Evolutionary conservation across 1,284 basidiomycete genomes (phyloP), one percentile per base, ranked within the genome.

Genomic region (Cutaneotrichosporon cavernicola): DNA sequence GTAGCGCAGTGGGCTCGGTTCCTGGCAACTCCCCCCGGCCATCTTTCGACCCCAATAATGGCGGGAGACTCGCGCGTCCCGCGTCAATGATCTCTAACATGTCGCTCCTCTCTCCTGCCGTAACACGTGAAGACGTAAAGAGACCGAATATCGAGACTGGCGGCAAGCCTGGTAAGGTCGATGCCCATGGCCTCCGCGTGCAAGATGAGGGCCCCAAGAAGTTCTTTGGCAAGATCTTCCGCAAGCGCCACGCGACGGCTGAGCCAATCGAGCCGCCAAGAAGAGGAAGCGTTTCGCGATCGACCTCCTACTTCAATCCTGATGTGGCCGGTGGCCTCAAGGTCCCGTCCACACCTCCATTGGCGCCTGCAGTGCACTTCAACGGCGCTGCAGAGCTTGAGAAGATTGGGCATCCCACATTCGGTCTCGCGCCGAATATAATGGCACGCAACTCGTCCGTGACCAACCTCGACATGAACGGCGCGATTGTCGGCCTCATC

Each of bases 181-280:
- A 70, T 5, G 31, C 14, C 11, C 43, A 46, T n/a, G 43, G 43
- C 18, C 43, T 46, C 51, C 52, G 59, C 8, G 43, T 43, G 1
- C 63, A 61, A 38, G 68, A 69, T 55, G 65, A 71, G 32, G 72
- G 73, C 21, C 63, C 74, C 13, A 89, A 87, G 76, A 88, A 87
- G 73, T 81, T 91, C 50, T 89, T 92, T 72, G 85, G 87, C 43
- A 88, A 86, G 74, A 81, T 92, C 46, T 90, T 91, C 82, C 88
- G 85, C 78, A 87, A 85, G 78, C 56, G 58, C 36, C 22, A 49
- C 26, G 58, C 38, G 46, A 22, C 50, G 18, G 51, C 43, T 2
- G 67, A 65, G 22, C 56, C 64, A 2, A n/a, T 59, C 2, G 34
- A 22, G 10, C 58, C 62, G 5, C 58, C 51, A 3, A 56, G 56